Evolutionary conservation across 2,329 filamentous ascomycete species (phyloP).

Genomic region (Cercospora sp.): DNA sequence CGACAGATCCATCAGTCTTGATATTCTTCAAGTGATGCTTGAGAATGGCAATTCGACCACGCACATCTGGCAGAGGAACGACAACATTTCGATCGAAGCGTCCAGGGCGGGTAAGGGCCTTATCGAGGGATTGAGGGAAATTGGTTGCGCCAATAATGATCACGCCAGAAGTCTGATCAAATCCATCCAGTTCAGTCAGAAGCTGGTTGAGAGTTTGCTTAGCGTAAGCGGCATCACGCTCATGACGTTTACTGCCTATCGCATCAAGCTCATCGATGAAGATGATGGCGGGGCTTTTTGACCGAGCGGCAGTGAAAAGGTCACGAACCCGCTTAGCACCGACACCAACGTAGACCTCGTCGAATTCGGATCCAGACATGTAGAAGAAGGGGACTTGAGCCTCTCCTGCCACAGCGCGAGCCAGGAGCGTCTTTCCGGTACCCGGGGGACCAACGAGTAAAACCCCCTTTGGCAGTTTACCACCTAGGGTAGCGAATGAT

Average conservation of each 20-base stretch:
- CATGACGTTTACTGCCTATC: constrained; percentile 90
- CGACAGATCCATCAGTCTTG: constrained; percentile 75
- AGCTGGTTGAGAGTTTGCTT: constrained; percentile 98
- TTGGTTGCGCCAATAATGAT: constrained; percentile 97
- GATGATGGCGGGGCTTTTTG: constrained; percentile 87
- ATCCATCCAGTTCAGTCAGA: constrained; percentile 93
- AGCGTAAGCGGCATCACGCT: constrained; percentile 88
- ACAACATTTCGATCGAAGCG: constrained; percentile 92
- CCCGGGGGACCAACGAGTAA: constrained; percentile 92
- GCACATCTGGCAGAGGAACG: constrained; percentile 87
- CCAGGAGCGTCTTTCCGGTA: constrained; percentile 95
- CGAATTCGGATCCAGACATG: constrained; percentile 99
- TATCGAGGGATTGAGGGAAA: constrained; percentile 90
- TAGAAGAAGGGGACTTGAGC: constrained; percentile 99
- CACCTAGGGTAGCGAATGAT: constrained; percentile 88
- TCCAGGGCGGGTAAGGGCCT: constrained; percentile 88
- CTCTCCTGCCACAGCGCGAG: constrained; percentile 92
- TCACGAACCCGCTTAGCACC: constrained; percentile 95
- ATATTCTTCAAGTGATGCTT: constrained; percentile 93
- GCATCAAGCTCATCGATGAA: constrained; percentile 95
- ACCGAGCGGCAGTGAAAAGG: constrained; percentile 78
- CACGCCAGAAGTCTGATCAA: constrained; percentile 89
- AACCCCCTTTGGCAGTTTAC: constrained; percentile 95
- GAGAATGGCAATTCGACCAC: constrained; percentile 87
- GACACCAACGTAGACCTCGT: constrained; percentile 97